A percentile compares a stretch with the other conserved stretches of the same genome.
These are phyloP conservation scores for Trichosporon inkin DNA, from an alignment of 1,284 basidiomycete species.

Conservation along the genomic window DNA sequence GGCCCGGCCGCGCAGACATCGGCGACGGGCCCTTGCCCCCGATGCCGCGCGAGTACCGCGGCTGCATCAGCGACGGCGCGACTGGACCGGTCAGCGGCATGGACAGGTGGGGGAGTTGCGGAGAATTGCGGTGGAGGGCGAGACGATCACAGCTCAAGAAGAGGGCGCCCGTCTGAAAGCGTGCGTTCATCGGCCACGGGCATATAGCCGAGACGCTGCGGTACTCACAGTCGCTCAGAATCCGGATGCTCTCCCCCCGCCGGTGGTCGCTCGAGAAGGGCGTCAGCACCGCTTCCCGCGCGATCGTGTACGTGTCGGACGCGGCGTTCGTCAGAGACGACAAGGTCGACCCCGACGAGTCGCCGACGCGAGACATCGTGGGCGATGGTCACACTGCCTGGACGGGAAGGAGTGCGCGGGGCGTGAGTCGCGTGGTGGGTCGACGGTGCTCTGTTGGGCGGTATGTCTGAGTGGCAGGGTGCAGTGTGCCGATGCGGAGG, in stretches of 20 bases:
- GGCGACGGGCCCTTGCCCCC: not conserved
- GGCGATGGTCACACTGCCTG: not conserved
- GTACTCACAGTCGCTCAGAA: constrained; percentile 47
- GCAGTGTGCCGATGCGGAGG: constrained; percentile 5
- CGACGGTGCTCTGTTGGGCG: not conserved
- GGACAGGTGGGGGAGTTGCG: not conserved
- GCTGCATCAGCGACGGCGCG: constrained; percentile 84
- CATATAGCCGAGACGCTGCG: constrained; percentile 2
- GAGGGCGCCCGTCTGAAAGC: not conserved
- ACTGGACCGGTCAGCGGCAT: constrained; percentile 54
- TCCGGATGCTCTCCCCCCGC: constrained; percentile 44
- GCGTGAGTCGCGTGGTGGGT: not conserved
- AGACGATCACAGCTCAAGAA: not conserved
- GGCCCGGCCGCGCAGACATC: constrained; percentile 12
- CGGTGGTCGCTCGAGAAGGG: constrained; percentile 42
- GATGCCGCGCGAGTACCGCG: constrained; percentile 36
- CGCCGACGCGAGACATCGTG: constrained; percentile 6
- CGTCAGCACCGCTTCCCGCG: constrained; percentile 48
- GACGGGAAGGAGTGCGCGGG: not conserved
- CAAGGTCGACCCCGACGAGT: constrained; percentile 19
- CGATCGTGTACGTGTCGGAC: constrained; percentile 39
- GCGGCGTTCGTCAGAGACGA: constrained; percentile 29
- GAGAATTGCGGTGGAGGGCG: not conserved
- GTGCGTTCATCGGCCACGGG: not conserved
- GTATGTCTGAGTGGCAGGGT: no score